Evolutionary conservation across 1,284 basidiomycete species (phyloP).

Genomic region (Thelephora terrestris): DNA sequence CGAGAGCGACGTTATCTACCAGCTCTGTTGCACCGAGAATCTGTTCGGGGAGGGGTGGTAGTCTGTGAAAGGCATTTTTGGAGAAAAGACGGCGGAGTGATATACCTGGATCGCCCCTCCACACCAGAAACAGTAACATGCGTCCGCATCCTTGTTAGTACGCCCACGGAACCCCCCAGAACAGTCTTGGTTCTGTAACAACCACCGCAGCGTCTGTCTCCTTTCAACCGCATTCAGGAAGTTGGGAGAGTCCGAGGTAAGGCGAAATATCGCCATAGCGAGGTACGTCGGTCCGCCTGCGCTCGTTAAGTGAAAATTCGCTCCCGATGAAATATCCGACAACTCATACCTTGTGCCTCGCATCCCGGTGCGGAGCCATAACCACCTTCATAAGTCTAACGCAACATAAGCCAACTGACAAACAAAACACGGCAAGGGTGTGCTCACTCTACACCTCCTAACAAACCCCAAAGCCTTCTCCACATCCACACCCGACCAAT

Average conservation of each 20-base stretch:
- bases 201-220: constrained; percentile 61
- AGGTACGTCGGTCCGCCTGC: constrained; percentile 92
- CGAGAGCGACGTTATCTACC: constrained; percentile 46
- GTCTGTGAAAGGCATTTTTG: not conserved
- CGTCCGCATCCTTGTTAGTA: constrained; percentile 78
- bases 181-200: constrained; percentile 56
- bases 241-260: constrained; percentile 31
- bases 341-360: constrained; percentile 71
- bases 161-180: constrained; percentile 79
- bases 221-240: constrained; percentile 34
- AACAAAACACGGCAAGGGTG: not conserved
- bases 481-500: constrained; percentile 69
- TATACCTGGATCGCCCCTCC: constrained; percentile 64
- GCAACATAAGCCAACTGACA: constrained; percentile 3
- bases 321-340: not conserved
- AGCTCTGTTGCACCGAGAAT: constrained; percentile 50
- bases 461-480: constrained; percentile 55
- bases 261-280: constrained; percentile 65
- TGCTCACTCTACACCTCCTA: constrained; percentile 54
- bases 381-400: constrained; percentile 88
- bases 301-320: not conserved
- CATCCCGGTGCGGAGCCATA: constrained; percentile 75
- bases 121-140: constrained; percentile 95
- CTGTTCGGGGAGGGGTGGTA: constrained; percentile 34
- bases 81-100: constrained; percentile 1